A percentile compares a stretch with the other conserved stretches of the same genome.
Conservation (phyloP, 768 basidiomycete genomes). For the Boletus eberwhitei region DNA sequence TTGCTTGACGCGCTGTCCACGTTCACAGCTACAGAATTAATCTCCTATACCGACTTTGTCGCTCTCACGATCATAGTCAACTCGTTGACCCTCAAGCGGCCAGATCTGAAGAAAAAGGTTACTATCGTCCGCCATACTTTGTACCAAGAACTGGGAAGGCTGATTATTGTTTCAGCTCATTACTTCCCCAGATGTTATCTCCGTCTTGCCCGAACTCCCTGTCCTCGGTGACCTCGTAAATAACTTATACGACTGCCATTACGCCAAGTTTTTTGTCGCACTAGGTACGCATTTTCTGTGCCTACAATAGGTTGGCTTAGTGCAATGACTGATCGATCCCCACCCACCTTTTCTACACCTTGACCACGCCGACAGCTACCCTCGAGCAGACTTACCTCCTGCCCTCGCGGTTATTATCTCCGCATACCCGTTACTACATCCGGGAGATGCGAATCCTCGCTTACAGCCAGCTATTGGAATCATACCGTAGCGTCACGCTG, state of each 20-base stretch:
- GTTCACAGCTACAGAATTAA: constrained; percentile 88
- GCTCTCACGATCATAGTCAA: constrained; percentile 79
- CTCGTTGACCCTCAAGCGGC: constrained; percentile 69
- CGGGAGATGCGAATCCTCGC: constrained; percentile 96
- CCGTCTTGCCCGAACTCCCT: constrained; percentile 79
- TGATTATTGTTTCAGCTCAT: constrained; percentile 57
- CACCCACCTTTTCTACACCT: background rate
- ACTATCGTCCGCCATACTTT: background rate
- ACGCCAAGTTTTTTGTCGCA: constrained; percentile 90
- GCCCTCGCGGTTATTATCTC: constrained; percentile 81
- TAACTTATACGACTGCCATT: constrained; percentile 89
- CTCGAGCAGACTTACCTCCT: constrained; percentile 86
- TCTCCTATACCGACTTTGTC: constrained; percentile 89
- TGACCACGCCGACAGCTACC: constrained; percentile 49
- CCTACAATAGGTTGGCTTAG: background rate
- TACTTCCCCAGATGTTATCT: constrained; percentile 80
- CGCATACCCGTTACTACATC: constrained; percentile 85
- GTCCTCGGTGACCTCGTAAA: constrained; percentile 79
- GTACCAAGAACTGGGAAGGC: background rate
- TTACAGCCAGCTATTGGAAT: constrained; percentile 88
- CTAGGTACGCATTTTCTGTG: constrained; percentile 51
- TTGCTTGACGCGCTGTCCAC: constrained; percentile 90
- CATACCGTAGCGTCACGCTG: constrained; percentile 84
- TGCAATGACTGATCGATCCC: constrained; percentile 7
- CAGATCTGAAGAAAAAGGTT: constrained; percentile 91